Percentiles rank a stretch among this genome's conserved stretches.
Conservation (phyloP, 2,329 filamentous ascomycete species). For the Aureobasidium sp. region DNA sequence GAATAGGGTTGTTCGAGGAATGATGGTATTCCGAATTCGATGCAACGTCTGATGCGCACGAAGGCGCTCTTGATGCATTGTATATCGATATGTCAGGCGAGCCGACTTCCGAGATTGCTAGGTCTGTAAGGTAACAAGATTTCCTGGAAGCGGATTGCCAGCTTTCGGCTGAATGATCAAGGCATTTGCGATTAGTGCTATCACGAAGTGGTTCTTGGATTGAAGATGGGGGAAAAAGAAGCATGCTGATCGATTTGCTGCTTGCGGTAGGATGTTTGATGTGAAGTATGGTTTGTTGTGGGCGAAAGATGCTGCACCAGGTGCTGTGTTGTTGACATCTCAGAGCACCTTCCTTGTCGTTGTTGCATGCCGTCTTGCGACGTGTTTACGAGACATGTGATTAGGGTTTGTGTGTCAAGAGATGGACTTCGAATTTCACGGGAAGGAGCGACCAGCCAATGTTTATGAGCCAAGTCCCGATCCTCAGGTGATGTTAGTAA, state of each 20-base stretch:
- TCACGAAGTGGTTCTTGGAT: conserved; percentile 9
- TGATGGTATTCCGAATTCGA: neutral
- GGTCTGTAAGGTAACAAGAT: neutral
- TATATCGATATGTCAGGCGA: conserved; percentile 2
- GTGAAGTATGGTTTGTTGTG: neutral
- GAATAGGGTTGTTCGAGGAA: neutral
- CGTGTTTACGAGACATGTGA: neutral
- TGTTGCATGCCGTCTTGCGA: neutral
- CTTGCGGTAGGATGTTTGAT: conserved; percentile 3
- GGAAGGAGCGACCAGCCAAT: neutral
- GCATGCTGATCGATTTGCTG: conserved; percentile 4
- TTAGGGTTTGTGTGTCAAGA: neutral
- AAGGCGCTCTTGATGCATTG: conserved; percentile 6
- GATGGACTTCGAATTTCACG: neutral
- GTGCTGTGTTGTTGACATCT: neutral
- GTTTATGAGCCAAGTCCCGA: too few species aligned
- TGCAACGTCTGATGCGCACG: neutral
- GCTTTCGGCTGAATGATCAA: neutral
- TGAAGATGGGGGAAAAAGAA: conserved; percentile 12
- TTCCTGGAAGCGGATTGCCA: neutral
- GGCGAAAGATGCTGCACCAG: neutral
- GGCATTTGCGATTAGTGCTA: neutral
- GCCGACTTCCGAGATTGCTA: neutral
- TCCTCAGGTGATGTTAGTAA: neutral
- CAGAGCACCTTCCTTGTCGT: neutral